Percentiles rank a stretch among this genome's conserved stretches.
Conservation (phyloP, 352 stramenopile species). For the Phytophthora pistaciae region DNA sequence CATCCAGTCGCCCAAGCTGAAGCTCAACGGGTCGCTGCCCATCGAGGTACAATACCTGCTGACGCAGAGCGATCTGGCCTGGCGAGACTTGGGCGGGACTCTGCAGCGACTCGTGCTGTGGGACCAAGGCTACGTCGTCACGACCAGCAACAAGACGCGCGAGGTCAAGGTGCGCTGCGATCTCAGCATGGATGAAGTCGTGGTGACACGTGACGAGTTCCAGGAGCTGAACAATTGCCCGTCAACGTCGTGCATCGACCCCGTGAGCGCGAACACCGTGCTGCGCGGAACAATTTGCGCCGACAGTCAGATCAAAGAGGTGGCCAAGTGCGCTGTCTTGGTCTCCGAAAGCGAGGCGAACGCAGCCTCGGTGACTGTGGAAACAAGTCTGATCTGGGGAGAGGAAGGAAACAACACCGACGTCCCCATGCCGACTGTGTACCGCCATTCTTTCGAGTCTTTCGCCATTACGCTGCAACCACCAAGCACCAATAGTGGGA, state of each 20-base stretch:
- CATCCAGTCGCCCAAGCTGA: constrained; percentile 39
- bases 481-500: not conserved
- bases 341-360: constrained; percentile 28
- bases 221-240: constrained; percentile 40
- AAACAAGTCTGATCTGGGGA: constrained; percentile 45
- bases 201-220: constrained; percentile 39
- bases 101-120: constrained; percentile 69
- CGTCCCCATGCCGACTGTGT: constrained; percentile 44
- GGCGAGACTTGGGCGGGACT: constrained; percentile 50
- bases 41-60: constrained; percentile 44
- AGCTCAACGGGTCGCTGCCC: constrained; percentile 34
- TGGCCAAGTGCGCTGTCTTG: constrained; percentile 45
- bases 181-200: constrained; percentile 55
- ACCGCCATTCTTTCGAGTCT: constrained; percentile 39
- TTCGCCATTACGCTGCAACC: constrained; percentile 52
- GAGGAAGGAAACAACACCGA: constrained; percentile 59
- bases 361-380: constrained; percentile 28
- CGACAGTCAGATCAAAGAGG: constrained; percentile 37
- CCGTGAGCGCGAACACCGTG: constrained; percentile 12
- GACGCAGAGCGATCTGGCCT: constrained; percentile 27
- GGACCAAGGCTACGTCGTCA: constrained; percentile 55
- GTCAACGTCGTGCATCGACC: constrained; percentile 25
- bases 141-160: constrained; percentile 32
- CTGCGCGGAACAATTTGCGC: constrained; percentile 33
- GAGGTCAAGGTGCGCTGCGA: constrained; percentile 42